These are phyloP conservation scores for Hyphopichia homilentoma DNA, from an alignment of 805 yeast species.

Conservation along the genomic window DNA sequence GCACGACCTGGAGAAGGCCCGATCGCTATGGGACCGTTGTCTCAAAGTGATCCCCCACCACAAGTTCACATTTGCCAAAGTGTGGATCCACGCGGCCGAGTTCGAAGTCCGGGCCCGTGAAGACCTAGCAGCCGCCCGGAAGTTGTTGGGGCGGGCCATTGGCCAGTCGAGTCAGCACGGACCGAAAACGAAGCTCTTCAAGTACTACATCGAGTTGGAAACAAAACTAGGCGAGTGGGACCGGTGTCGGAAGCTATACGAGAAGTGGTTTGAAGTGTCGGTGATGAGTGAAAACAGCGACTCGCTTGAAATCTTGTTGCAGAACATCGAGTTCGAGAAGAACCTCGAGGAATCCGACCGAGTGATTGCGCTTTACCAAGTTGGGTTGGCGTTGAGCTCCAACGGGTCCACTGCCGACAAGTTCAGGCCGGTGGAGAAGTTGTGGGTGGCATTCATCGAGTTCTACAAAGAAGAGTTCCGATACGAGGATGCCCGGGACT, in stretches of 20 bases:
- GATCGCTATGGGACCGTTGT: slow-evolving; percentile 49
- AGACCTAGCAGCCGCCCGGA: slow-evolving; percentile 51
- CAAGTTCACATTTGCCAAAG: slow-evolving; percentile 60
- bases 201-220: slow-evolving; percentile 67
- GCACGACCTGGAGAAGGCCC: slow-evolving; percentile 42
- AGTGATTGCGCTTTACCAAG: slow-evolving; percentile 56
- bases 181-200: slow-evolving; percentile 57
- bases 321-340: slow-evolving; percentile 67
- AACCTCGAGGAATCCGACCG: slow-evolving; percentile 66
- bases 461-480: slow-evolving; percentile 59
- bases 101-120: slow-evolving; percentile 62
- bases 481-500: slow-evolving; percentile 50
- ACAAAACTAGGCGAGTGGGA: slow-evolving; percentile 70
- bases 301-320: slow-evolving; percentile 45
- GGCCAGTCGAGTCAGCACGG: slow-evolving; percentile 45
- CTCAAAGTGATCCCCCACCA: slow-evolving; percentile 53
- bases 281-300: slow-evolving; percentile 7
- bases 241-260: slow-evolving; percentile 70
- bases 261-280: slow-evolving; percentile 51
- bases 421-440: slow-evolving; percentile 14
- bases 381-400: slow-evolving; percentile 39
- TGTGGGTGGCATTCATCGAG: slow-evolving; percentile 42
- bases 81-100: slow-evolving; percentile 70
- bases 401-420: slow-evolving; percentile 27
- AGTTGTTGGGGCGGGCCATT: slow-evolving; percentile 65